Evolutionary conservation across 148 eudicot genomes (phyloP), one percentile per base, ranked within the genome.

Genomic region (Fagopyrum homotropicum): DNA sequence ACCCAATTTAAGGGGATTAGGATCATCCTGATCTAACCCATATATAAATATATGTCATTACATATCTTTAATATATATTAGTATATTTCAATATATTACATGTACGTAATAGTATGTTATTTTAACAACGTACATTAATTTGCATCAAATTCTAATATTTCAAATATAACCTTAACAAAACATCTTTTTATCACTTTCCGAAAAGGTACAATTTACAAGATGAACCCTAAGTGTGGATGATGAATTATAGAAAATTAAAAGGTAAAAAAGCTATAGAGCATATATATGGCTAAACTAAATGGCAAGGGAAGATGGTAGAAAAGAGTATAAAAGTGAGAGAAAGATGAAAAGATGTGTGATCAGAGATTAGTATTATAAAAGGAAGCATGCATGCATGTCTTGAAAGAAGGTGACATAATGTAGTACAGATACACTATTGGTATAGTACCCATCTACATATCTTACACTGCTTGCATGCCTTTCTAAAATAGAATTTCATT

Each of bases 361-460:
- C 2, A 14, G 30, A 7, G 10, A 22, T 19, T 59, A 6, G 64
- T 59, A 22, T 22, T 59, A 59, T 22, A 35, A 40, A 11, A 64
- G 69, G 16, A 45, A 6, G 70, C 30, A 60, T 60, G 47, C 47
- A 66, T 59, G 22, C 8, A 59, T 35, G 71, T 66, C 46, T 14
- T 35, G 7, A 66, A 66, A 66, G 47, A 66, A 66, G 71, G 71
- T 43, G 71, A 66, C 71, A 66, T 43, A 66, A 66, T 66, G 71
- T 66, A 66, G 71, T 66, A 66, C 71, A 63, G 15, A 4, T 66
- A 35, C 71, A 66, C 71, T 66, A 43, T 66, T 66, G 71, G 46
- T 66, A 66, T 66, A 45, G 5, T 66, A 40, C 71, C 69, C 16
- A 10, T 66, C 71, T 43, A 66, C 6, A 66, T 7, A 40, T 66